A percentile compares a stretch with the other conserved stretches of the same genome.
phyloP scores from a whole-genome alignment of 768 basidiomycete genomes.

The Macrolepiota albuminosa region DNA sequence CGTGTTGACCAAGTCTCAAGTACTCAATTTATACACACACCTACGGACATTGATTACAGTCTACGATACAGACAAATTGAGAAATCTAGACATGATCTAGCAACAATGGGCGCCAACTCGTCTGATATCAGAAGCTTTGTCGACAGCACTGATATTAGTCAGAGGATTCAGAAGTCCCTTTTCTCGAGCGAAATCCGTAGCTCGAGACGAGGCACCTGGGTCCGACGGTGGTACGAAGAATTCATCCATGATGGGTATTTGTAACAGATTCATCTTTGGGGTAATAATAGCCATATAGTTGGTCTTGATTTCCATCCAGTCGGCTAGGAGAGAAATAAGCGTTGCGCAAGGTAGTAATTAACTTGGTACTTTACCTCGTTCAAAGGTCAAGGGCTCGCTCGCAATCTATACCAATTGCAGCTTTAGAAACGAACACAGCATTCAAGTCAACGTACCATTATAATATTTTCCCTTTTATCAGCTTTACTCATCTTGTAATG shows the following conservation, averaged over 20 bases:
- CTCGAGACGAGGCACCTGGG: constrained; percentile 62
- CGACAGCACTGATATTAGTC: constrained; percentile 25
- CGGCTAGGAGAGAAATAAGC: constrained; percentile 42
- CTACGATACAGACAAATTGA: neutral
- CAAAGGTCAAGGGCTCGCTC: constrained; percentile 94
- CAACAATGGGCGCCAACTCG: constrained; percentile 15
- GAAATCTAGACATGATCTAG: neutral
- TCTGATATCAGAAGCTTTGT: constrained; percentile 13
- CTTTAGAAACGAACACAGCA: constrained; percentile 1
- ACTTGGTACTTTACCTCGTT: constrained; percentile 55
- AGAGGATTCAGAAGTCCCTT: constrained; percentile 79
- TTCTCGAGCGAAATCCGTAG: constrained; percentile 79
- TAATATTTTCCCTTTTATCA: constrained; percentile 94
- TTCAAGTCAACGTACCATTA: constrained; percentile 54
- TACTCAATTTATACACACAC: neutral
- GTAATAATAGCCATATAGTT: constrained; percentile 96
- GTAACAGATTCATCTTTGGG: constrained; percentile 90
- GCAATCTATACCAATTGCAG: constrained; percentile 49
- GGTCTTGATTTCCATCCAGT: constrained; percentile 99
- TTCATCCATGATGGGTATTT: constrained; percentile 92
- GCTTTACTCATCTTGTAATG: constrained; percentile 95
- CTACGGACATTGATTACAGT: neutral
- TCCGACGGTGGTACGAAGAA: constrained; percentile 88
- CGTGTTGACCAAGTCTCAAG: neutral
- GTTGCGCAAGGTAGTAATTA: neutral